These are phyloP conservation scores for Trichomonas vaginalis DNA, from an alignment of 208 protist species.

Conservation along the genomic window DNA sequence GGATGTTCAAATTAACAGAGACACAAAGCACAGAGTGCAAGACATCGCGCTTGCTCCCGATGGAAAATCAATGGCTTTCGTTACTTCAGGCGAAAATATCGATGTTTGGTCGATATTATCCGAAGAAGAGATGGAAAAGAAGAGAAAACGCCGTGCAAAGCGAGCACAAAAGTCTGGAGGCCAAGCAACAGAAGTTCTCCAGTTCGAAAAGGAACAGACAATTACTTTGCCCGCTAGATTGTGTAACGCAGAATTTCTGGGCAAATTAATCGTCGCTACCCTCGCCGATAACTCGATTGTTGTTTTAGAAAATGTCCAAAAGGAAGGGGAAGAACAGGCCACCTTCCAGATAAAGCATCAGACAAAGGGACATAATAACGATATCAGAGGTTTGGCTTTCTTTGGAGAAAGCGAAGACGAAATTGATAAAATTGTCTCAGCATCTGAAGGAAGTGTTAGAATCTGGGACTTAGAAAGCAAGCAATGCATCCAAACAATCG, in stretches of 20 bases:
- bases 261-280: not conserved
- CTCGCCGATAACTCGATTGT: not conserved
- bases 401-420: constrained; percentile 21
- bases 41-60: not conserved
- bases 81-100: not conserved
- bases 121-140: not conserved
- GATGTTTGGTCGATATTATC: not conserved
- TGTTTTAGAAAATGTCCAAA: not conserved
- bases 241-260: not conserved
- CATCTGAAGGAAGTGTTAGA: constrained; percentile 14
- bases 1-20: not conserved
- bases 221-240: not conserved
- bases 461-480: constrained; percentile 49
- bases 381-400: constrained; percentile 42
- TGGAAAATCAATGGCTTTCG: not conserved
- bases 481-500: constrained; percentile 39
- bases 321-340: not conserved
- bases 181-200: not conserved
- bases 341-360: not conserved
- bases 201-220: not conserved
- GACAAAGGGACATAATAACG: constrained; percentile 37
- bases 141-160: not conserved
- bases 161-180: not conserved
- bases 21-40: not conserved
- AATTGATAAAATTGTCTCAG: constrained; percentile 35